Base-by-base conservation (phyloP, 768 basidiomycete species). In the Pholiota molesta region DNA sequence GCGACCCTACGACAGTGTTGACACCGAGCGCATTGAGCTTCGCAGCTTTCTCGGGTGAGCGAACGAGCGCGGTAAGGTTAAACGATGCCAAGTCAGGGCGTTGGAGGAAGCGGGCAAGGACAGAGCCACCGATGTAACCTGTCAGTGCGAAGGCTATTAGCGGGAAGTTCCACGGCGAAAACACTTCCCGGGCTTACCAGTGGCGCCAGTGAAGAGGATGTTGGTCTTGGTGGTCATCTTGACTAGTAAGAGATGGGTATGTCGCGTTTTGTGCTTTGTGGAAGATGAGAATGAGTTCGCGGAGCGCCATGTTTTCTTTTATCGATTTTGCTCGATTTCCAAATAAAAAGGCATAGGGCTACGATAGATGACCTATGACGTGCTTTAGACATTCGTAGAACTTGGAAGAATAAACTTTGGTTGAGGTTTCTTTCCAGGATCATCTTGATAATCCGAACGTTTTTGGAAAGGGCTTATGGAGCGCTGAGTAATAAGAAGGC, bases 81-180 rank as follows among this genome's bases (percentile, higher is more conserved):
- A 81, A 76, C 8, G 71, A 69, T 14, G 66, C 52, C 33, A 72
- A 67, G 7, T 77, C 69, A 0, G 79, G 72, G 54, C 78, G 80
- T 0, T 64, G 60, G 9, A 83, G 71, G 52, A 85, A 74, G n/a
- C 74, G 78, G n/a, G 69, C 52, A 23, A 85, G 74, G 33, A 83
- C 74, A 5, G 80, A 66, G 47, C 82, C 81, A 4, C 83, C 84
- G 57, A 85, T 77, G 69, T 83, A 85, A 19, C 83, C 83, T 71
- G 45, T 5, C 21, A n/a, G 23, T 49, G 11, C 14, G 16, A 42
- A 23, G 9, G 55, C 23, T 21, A 21, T 16, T 9, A 49, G 52
- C 55, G 52, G 55, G 49, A 47, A 26, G 40, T 13, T 13, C 13
- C 35, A 37, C 11, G 29, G 8, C 39, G 55, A 5, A 55, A 60